These are phyloP conservation scores for Fennellomyces sp. DNA, from an alignment of 371 early-diverging fungal genomes.

Conservation along the genomic window DNA sequence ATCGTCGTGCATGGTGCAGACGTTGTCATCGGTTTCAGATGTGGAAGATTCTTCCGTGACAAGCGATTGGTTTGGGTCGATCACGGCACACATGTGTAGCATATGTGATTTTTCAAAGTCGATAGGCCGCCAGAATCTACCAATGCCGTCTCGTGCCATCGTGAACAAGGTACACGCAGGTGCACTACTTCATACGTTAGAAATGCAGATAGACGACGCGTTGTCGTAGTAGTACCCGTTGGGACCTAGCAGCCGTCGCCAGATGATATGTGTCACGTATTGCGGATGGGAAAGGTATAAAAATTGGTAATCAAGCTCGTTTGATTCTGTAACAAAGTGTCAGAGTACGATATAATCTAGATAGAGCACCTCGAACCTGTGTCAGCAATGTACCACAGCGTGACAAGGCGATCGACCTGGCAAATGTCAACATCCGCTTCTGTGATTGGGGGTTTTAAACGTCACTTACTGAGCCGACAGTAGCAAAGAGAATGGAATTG, in stretches of 20 bases:
- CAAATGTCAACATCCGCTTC: neutral
- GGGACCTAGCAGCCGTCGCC: slow-evolving; percentile 60
- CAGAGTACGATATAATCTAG: no score
- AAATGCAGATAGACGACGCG: no score
- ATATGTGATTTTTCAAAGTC: slow-evolving; percentile 44
- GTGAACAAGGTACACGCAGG: slow-evolving; percentile 68
- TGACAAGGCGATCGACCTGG: slow-evolving; percentile 70
- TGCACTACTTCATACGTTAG: no score
- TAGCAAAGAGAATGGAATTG: slow-evolving; percentile 69
- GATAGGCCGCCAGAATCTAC: slow-evolving; percentile 79
- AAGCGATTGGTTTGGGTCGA: slow-evolving; percentile 75
- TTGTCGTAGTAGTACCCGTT: no score
- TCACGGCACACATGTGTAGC: slow-evolving; percentile 69
- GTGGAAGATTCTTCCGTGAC: slow-evolving; percentile 47
- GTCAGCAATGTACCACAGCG: slow-evolving; percentile 64
- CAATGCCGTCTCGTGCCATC: slow-evolving; percentile 70
- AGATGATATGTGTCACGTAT: slow-evolving; percentile 67
- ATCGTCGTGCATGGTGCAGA: slow-evolving; percentile 9
- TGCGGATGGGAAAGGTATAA: slow-evolving; percentile 73
- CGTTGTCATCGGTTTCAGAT: neutral
- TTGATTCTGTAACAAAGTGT: neutral
- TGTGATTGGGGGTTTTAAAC: neutral
- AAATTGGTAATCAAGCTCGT: slow-evolving; percentile 52
- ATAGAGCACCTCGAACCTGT: no score
- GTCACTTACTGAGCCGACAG: slow-evolving; percentile 59